Evolutionary conservation across 306 rosid species (phyloP), one percentile per base, ranked within the genome.

Genomic region (Citrullus amarus): DNA sequence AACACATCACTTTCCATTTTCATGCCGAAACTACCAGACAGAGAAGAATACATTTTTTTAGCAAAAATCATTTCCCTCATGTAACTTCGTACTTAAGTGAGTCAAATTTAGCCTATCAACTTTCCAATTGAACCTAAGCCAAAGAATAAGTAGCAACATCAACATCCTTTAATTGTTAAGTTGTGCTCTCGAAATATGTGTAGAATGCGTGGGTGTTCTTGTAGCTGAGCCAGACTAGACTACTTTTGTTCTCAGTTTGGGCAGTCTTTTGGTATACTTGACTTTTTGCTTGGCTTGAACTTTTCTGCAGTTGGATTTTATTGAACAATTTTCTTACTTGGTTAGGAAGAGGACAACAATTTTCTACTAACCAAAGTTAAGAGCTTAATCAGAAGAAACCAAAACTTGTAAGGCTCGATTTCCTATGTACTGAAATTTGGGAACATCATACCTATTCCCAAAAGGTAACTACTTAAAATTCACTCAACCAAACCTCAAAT

Each of bases 401-500:
- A 41, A 10, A 43, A 41, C 34, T 43, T 69, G 6, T 48, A 20
- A 1, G 34, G 9, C 43, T 67, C 18, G 17, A 41, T 18, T n/a
- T 44, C 34, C 56, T 43, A 43, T 69, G 56, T 20, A 11, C 38
- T 11, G 3, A 20, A 43, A 44, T 69, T 44, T 14, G 76, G 22
- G 36, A 44, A 43, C 22, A 11, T 66, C 15, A 38, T 8, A 1
- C 16, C 73, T 43, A 43, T 66, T 8, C 30, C 39, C 16, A 18
- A 39, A 66, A 39, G 30, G 34, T 11, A 69, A 43, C 56, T 11
- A 0, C 75, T 69, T 69, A 69, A 16, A 22, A 44, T 69, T 22
- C 74, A 66, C 72, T 66, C 72, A 36, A 66, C 28, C 72, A 41
- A 65, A 9, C 72, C 72, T 66, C 72, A 66, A 9, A 38, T 65